Evolutionary conservation across 108 stramenopile species (phyloP).

Genomic region (Stephanodiscus triporus): DNA sequence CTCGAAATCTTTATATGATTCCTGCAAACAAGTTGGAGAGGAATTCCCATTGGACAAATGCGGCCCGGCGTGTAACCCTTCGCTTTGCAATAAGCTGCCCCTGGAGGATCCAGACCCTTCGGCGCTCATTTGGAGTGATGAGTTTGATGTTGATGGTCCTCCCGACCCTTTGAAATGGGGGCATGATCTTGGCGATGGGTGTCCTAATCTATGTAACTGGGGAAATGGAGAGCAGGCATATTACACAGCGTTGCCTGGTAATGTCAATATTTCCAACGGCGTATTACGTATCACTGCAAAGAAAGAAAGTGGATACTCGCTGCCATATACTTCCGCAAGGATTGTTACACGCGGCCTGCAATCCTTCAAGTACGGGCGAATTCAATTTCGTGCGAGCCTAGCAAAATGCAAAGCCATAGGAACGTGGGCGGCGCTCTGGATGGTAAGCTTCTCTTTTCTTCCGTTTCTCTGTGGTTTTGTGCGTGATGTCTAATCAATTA

Average conservation of each 20-base stretch:
- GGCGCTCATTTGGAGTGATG: slow-evolving; percentile 29
- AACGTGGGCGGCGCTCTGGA: slow-evolving; percentile 53
- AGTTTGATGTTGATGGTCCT: slow-evolving; percentile 34
- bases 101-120: slow-evolving; percentile 39
- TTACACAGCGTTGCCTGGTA: slow-evolving; percentile 29
- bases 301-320: not conserved
- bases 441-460: slow-evolving; percentile 13
- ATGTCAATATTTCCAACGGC: slow-evolving; percentile 34
- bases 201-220: slow-evolving; percentile 26
- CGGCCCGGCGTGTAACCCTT: slow-evolving; percentile 26
- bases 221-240: slow-evolving; percentile 30
- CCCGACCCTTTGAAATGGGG: slow-evolving; percentile 22
- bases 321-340: slow-evolving; percentile 31
- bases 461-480: not conserved
- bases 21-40: slow-evolving; percentile 12
- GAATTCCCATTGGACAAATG: slow-evolving; percentile 17
- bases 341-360: slow-evolving; percentile 24
- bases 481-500: not conserved
- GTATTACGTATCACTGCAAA: slow-evolving; percentile 28
- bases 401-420: slow-evolving; percentile 28
- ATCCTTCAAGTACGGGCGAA: slow-evolving; percentile 36
- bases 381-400: slow-evolving; percentile 35
- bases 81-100: no score
- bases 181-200: slow-evolving; percentile 37
- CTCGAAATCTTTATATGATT: not conserved